A percentile compares a stretch with the other conserved stretches of the same genome.
Evolutionary conservation across 1,139 yeast genomes (phyloP).

Genomic region (Citeromyces hawaiiensis): DNA sequence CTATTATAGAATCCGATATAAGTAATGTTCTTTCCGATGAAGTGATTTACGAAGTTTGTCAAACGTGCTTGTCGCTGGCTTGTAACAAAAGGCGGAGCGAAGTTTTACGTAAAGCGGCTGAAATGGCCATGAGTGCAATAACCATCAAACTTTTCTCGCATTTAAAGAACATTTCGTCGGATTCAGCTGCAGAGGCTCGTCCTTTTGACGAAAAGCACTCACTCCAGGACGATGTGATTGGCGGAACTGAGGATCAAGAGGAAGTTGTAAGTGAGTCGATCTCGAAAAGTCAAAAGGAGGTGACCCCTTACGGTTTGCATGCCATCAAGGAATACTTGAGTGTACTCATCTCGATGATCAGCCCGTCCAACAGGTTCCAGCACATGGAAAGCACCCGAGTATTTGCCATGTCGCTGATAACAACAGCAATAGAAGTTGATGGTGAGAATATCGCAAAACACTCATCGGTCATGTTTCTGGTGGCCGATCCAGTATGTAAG

Average conservation of each 20-base stretch:
- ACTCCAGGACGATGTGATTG: conserved; percentile 17
- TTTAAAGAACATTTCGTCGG: conserved; percentile 45
- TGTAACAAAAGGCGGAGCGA: conserved; percentile 90
- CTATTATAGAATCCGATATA: conserved; percentile 49
- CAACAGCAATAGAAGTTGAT: conserved; percentile 71
- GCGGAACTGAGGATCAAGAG: conserved; percentile 10
- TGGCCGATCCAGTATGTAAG: conserved; percentile 73
- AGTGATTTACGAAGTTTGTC: conserved; percentile 77
- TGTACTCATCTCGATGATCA: conserved; percentile 69
- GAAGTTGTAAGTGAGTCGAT: conserved; percentile 1
- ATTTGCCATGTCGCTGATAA: conserved; percentile 66
- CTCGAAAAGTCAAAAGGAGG: conserved; percentile 9
- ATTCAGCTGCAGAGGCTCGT: conserved; percentile 7
- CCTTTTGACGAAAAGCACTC: conserved; percentile 11
- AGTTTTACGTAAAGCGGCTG: conserved; percentile 80
- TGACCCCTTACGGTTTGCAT: conserved; percentile 48
- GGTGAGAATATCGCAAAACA: conserved; percentile 58
- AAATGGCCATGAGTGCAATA: conserved; percentile 64
- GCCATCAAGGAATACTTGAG: conserved; percentile 60
- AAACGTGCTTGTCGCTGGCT: conserved; percentile 84
- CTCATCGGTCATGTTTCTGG: conserved; percentile 50
- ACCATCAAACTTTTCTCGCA: conserved; percentile 57
- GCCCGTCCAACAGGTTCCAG: conserved; percentile 72
- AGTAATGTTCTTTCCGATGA: conserved; percentile 65
- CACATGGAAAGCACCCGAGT: conserved; percentile 82